phyloP scores from a whole-genome alignment of 345 rosid genomes.

The Camelina sativa region DNA sequence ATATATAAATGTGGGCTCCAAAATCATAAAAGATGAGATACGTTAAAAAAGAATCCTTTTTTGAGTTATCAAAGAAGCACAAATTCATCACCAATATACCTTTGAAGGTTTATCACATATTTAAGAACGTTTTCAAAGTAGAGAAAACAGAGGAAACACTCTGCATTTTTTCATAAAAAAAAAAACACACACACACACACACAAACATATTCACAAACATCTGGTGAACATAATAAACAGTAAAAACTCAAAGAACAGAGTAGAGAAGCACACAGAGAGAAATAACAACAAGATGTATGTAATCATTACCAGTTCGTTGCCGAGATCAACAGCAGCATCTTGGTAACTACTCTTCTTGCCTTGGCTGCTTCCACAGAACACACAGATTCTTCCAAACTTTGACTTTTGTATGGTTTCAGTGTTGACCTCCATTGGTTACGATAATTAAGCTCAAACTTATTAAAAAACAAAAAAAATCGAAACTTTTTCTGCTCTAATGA shows the following conservation, averaged over 20 bases:
- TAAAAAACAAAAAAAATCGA: background rate
- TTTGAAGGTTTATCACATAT: background rate
- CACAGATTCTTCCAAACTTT: slow-evolving; percentile 76
- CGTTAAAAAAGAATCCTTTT: background rate
- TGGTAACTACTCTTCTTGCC: slow-evolving; percentile 73
- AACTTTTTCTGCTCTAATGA: background rate
- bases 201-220: slow-evolving; percentile 43
- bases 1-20: slow-evolving; percentile 27
- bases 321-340: slow-evolving; percentile 84
- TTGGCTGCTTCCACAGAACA: slow-evolving; percentile 89
- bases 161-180: background rate
- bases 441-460: background rate
- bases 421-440: slow-evolving; percentile 49
- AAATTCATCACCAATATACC: background rate
- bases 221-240: slow-evolving; percentile 36
- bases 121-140: background rate
- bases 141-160: slow-evolving; percentile 10
- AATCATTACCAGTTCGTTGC: slow-evolving; percentile 71
- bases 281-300: background rate
- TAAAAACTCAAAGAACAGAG: background rate
- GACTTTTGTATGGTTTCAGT: slow-evolving; percentile 48
- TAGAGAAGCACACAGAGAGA: no score
- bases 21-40: slow-evolving; percentile 18
- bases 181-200: background rate
- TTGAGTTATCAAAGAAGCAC: slow-evolving; percentile 16